Evolutionary conservation across 2,329 filamentous ascomycete species (phyloP), one percentile per base, ranked within the genome.

Genomic region (Alternaria sp.): DNA sequence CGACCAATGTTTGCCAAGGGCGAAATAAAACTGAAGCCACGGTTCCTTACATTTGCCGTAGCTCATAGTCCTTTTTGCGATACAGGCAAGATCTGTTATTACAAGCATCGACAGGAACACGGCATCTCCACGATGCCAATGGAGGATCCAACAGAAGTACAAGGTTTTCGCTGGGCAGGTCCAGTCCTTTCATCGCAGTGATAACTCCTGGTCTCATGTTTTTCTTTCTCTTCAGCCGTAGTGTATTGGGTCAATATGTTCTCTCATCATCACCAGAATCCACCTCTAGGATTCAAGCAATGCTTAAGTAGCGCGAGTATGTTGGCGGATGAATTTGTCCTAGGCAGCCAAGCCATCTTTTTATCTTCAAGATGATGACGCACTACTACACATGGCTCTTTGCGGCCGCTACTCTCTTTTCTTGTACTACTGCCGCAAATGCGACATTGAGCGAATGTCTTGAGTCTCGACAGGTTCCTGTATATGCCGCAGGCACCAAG

Each of bases 371-470:
- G 14, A 60, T 57, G 30, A 48, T 56, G 54, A 60, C 52, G 38
- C 40, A 16, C 45, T 46, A 38, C 43, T 52, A 16, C 16, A 36
- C 44, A 25, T 59, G 59, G 55, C 45, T 59, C 2, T 20, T 53
- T 45, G 48, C 63, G 48, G 58, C 59, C 56, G 20, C 56, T 25
- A 40, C 63, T 16, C 55, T 68, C 20, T 41, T 60, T n/a, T 54
- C 50, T 11, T 30, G 28, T 9, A 40, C 63, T 3, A 58, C 49
- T 11, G 65, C 69, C n/a, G 49, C 32, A 16, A 45, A 52, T 27
- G n/a, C 55, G 2, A 30, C 60, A 38, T 38, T 73, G 25, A 64
- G 69, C 38, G 68, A 69, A 18, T 73, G 72, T 36, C 66, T 72
- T 4, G 53, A 58, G 6, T 58, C 51, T 20, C 44, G 49, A 1